Base-by-base conservation (phyloP, 495 filamentous ascomycete genomes). In the Hyaloscypha hepaticicola region DNA sequence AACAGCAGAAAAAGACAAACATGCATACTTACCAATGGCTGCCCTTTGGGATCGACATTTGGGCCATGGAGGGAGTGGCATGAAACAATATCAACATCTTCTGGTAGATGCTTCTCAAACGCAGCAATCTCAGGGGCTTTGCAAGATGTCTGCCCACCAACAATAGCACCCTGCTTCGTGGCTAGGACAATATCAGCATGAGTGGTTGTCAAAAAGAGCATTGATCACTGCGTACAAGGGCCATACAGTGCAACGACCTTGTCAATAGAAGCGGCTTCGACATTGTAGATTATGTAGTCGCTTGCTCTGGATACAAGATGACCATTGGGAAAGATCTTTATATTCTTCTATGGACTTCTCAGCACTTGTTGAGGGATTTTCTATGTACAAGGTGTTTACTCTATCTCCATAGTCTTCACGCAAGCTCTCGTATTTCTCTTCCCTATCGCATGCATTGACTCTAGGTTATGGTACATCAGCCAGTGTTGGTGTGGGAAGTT, bases 21-120 rank as follows among this genome's bases (percentile, higher is more conserved):
- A 48, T 2, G 8, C 31, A 33, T 27, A 9, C 76, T 60, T 81
- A 92, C 92, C 73, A 99, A 77, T 29, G 95, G 96, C 69, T 99
- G 95, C 28, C 88, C 90, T 66, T 81, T 85, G 11, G 92, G 85
- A 72, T 97, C 90, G 66, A 98, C 91, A 68, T 85, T 90, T 27
- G 95, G 95, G 0, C 95, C 95, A 74, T 99, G 96, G 26, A 99
- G 86, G 33, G 96, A 98, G 79, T 99, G 95, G 74, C 93, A 97
- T 1, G 93, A 97, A 61, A 99, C 85, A 66, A 99, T 96, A 69
- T 96, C 88, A 70, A 96, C 91, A 75, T 98, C 95, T 45, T 73
- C 62, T 3, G 95, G 96, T 21, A 99, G 85, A 77, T 97, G 83
- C 66, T 87, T 85, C 69, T 97, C 92, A 73, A 99, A 97, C 1